phyloP scores from a whole-genome alignment of 352 stramenopile species.

The Phytophthora podocarpi region DNA sequence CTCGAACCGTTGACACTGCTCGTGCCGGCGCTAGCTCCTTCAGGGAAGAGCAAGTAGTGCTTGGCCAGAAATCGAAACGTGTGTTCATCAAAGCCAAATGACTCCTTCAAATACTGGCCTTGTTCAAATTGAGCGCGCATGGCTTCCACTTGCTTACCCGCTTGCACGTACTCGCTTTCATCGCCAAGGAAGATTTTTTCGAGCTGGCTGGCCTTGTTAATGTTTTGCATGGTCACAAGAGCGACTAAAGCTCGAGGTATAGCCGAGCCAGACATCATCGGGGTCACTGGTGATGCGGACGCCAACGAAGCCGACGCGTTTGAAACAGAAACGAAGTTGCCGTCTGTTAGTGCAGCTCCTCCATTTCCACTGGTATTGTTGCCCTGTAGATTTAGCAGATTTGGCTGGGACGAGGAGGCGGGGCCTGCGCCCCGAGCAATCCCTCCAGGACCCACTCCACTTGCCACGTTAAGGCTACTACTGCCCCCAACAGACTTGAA shows the following conservation, averaged over 20 bases:
- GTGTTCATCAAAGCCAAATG: constrained; percentile 88
- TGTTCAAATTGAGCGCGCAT: constrained; percentile 77
- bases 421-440: constrained; percentile 25
- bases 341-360: constrained; percentile 11
- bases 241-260: constrained; percentile 66
- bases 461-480: constrained; percentile 34
- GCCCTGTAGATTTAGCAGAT: constrained; percentile 24
- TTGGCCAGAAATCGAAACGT: constrained; percentile 84
- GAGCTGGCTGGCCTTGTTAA: constrained; percentile 59
- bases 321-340: constrained; percentile 47
- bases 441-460: constrained; percentile 9
- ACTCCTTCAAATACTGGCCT: constrained; percentile 69
- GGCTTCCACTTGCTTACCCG: constrained; percentile 54
- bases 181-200: constrained; percentile 78
- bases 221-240: constrained; percentile 80
- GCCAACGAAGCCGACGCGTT: constrained; percentile 32
- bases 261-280: constrained; percentile 36
- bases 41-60: constrained; percentile 65
- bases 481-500: constrained; percentile 28
- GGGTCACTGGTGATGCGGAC: constrained; percentile 46
- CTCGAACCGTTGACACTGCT: constrained; percentile 1
- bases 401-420: constrained; percentile 29
- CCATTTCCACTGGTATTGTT: constrained; percentile 1
- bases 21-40: constrained; percentile 6
- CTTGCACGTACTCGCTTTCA: constrained; percentile 58